phyloP scores from a whole-genome alignment of 2,329 filamentous ascomycete genomes.

The Cordyceps sp. region DNA sequence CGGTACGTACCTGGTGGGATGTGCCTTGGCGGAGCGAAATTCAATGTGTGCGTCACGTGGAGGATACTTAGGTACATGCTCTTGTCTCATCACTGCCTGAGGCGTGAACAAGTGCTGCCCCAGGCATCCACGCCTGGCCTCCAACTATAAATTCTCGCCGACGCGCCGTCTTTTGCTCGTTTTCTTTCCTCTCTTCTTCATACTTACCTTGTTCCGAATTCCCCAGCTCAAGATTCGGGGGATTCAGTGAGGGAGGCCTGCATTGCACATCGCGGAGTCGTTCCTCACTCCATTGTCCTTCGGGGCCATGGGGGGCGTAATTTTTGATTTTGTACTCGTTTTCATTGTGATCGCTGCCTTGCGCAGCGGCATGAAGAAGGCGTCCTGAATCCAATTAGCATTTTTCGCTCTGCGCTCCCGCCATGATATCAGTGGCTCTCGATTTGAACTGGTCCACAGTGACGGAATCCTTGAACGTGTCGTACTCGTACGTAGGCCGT shows the following conservation, averaged over 20 bases:
- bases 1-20: slow-evolving; percentile 18
- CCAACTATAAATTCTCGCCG: slow-evolving; percentile 15
- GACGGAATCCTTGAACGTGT: not conserved
- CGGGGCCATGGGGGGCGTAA: slow-evolving; percentile 35
- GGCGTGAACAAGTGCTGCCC: slow-evolving; percentile 4
- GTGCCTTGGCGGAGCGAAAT: slow-evolving; percentile 7
- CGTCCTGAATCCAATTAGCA: too few species aligned
- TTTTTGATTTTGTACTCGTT: slow-evolving; percentile 31
- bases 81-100: too few species aligned
- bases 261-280: slow-evolving; percentile 39
- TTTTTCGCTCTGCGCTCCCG: too few species aligned
- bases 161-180: slow-evolving; percentile 4
- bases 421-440: too few species aligned
- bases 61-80: too few species aligned
- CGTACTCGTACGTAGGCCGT: too few species aligned
- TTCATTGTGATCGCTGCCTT: slow-evolving; percentile 26
- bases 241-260: slow-evolving; percentile 29
- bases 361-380: slow-evolving; percentile 27
- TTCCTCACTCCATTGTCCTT: slow-evolving; percentile 33
- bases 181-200: slow-evolving; percentile 25
- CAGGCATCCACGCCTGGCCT: slow-evolving; percentile 7
- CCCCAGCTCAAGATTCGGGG: slow-evolving; percentile 27
- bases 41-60: slow-evolving; percentile 10
- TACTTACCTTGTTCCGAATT: slow-evolving; percentile 35
- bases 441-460: too few species aligned